Conservation (phyloP, 164 flowering plant genomes). For the Vitis rupestris region DNA sequence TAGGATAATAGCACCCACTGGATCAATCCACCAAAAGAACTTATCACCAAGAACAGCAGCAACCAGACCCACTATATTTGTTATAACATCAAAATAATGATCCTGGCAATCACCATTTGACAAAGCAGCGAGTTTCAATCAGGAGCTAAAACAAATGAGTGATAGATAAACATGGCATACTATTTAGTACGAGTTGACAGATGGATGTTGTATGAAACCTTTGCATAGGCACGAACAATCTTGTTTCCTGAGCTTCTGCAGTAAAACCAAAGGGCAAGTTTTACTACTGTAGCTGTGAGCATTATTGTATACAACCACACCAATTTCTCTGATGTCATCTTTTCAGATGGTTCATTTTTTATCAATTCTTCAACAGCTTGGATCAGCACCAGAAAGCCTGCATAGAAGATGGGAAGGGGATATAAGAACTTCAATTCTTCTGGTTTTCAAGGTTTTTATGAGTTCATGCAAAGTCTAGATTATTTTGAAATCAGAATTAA, state of each 20-base stretch:
- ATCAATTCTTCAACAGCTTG: slow-evolving; percentile 65
- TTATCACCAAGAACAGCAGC: slow-evolving; percentile 73
- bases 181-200: background rate
- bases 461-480: no score
- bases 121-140: no score
- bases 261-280: slow-evolving; percentile 60
- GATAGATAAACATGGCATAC: no score
- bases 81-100: slow-evolving; percentile 77
- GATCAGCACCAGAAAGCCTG: slow-evolving; percentile 72
- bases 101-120: slow-evolving; percentile 37
- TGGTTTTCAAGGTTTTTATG: no score
- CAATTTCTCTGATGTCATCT: slow-evolving; percentile 44
- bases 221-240: slow-evolving; percentile 76
- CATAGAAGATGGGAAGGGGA: background rate
- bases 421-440: no score
- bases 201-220: slow-evolving; percentile 31
- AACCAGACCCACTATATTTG: slow-evolving; percentile 64
- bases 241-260: slow-evolving; percentile 66
- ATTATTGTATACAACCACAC: slow-evolving; percentile 62
- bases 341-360: slow-evolving; percentile 34
- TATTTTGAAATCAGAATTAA: no score
- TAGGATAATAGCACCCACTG: slow-evolving; percentile 62
- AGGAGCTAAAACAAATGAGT: no score
- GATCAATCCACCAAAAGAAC: slow-evolving; percentile 80
- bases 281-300: slow-evolving; percentile 61